Conservation (phyloP, 2,329 filamentous ascomycete genomes). For the Trichoderma koningii region DNA sequence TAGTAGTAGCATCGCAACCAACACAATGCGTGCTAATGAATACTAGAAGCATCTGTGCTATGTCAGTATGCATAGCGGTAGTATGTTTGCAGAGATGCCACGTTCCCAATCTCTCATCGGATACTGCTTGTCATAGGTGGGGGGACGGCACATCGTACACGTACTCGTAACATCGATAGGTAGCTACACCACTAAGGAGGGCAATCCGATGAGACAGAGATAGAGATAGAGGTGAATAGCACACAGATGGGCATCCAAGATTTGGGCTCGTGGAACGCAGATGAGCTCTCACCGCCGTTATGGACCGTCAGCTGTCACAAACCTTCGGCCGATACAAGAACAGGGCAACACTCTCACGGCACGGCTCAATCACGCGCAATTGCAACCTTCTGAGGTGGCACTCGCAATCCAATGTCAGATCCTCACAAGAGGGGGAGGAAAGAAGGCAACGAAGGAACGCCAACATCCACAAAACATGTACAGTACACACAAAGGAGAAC, state of each 20-base stretch:
- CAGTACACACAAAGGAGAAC: too few relatives aligned
- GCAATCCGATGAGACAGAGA: background rate
- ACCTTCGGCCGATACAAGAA: background rate
- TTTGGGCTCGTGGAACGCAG: background rate
- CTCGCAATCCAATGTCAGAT: too few relatives aligned
- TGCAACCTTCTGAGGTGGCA: background rate
- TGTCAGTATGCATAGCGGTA: too few relatives aligned
- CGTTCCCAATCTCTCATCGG: background rate
- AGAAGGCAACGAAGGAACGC: too few relatives aligned
- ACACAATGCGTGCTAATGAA: too few relatives aligned
- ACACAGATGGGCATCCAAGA: background rate
- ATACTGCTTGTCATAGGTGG: background rate
- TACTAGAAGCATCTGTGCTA: too few relatives aligned
- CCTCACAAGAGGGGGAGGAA: too few relatives aligned
- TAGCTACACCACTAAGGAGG: background rate
- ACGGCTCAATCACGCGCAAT: constrained; percentile 13
- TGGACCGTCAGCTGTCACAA: background rate
- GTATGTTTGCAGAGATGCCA: background rate
- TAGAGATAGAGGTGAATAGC: background rate
- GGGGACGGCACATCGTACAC: background rate
- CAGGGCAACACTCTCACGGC: background rate
- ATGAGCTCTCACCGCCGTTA: constrained; percentile 13
- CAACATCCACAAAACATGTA: too few relatives aligned
- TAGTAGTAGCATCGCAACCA: too few relatives aligned
- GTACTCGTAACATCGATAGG: background rate